Conservation (phyloP, 2,329 filamentous ascomycete genomes). For the Paramyrothecium sp. region DNA sequence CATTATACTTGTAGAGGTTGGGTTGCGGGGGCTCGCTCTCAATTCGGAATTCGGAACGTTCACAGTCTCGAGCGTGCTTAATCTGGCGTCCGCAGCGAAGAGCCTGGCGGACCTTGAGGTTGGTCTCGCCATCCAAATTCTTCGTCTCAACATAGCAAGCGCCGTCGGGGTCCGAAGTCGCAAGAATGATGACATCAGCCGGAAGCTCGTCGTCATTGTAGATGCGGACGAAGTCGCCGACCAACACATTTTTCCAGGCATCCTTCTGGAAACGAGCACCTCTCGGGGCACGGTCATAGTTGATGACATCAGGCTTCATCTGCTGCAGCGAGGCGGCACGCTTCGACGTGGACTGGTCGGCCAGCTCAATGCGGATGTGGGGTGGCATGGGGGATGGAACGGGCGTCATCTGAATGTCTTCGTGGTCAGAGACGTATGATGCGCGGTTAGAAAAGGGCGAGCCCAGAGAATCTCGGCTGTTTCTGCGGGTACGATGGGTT, state of each 20-base stretch:
- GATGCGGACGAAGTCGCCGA: conserved; percentile 93
- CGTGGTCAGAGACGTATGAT: conserved; percentile 54
- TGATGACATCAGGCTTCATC: conserved; percentile 63
- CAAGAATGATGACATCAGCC: conserved; percentile 87
- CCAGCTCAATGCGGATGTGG: conserved; percentile 36
- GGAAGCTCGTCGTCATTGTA: conserved; percentile 97
- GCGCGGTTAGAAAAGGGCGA: conserved; percentile 52
- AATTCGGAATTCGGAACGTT: conserved; percentile 80
- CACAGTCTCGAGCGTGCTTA: conserved; percentile 88
- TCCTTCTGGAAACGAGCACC: conserved; percentile 89
- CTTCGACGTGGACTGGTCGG: conserved; percentile 30
- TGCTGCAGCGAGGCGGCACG: conserved; percentile 37
- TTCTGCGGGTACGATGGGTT: conserved; percentile 30
- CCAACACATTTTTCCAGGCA: conserved; percentile 91
- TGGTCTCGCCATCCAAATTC: conserved; percentile 96
- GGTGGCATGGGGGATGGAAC: conserved; percentile 41
- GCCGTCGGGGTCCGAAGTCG: conserved; percentile 90
- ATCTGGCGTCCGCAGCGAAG: conserved; percentile 80
- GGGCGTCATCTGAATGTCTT: conserved; percentile 93
- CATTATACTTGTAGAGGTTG: conserved; percentile 94
- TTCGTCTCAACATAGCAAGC: conserved; percentile 98
- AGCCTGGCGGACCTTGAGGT: conserved; percentile 90
- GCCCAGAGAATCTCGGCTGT: conserved; percentile 37
- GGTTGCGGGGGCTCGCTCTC: conserved; percentile 90
- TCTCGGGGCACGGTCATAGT: conserved; percentile 62